phyloP scores from a whole-genome alignment of 208 protist species.

The Crithidia bombi region DNA sequence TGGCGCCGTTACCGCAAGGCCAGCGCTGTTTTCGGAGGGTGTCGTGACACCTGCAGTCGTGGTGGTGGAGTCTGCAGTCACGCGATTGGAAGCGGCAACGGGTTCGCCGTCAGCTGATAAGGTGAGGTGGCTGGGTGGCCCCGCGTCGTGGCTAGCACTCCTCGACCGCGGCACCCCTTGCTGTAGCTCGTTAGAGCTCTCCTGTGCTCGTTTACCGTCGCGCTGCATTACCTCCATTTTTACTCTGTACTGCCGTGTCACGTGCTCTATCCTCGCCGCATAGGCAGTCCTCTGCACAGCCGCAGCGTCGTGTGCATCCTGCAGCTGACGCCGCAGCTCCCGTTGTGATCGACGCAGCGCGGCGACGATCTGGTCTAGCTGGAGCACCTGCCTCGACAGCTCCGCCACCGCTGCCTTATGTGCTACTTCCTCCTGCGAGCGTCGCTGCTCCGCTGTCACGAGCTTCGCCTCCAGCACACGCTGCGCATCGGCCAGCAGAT shows the following conservation, averaged over 20 bases:
- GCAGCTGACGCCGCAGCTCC: slow-evolving; percentile 12
- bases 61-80: too few relatives aligned
- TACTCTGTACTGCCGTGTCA: background rate
- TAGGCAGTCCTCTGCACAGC: too few relatives aligned
- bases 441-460: background rate
- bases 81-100: too few relatives aligned
- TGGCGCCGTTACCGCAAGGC: too few relatives aligned
- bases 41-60: too few relatives aligned
- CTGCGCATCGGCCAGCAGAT: background rate
- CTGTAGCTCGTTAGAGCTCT: background rate
- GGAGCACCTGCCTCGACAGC: slow-evolving; percentile 26
- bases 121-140: too few relatives aligned
- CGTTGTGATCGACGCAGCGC: slow-evolving; percentile 9
- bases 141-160: too few relatives aligned
- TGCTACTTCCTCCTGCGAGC: background rate
- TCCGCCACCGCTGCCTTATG: background rate
- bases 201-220: too few relatives aligned
- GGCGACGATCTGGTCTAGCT: slow-evolving; percentile 15
- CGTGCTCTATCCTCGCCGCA: background rate
- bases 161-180: background rate
- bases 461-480: slow-evolving; percentile 12
- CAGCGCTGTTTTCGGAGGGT: too few relatives aligned
- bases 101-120: background rate
- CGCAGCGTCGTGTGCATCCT: background rate
- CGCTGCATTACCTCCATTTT: too few relatives aligned